Base-by-base conservation (phyloP, 495 filamentous ascomycete species). In the Xylaria castorea region DNA sequence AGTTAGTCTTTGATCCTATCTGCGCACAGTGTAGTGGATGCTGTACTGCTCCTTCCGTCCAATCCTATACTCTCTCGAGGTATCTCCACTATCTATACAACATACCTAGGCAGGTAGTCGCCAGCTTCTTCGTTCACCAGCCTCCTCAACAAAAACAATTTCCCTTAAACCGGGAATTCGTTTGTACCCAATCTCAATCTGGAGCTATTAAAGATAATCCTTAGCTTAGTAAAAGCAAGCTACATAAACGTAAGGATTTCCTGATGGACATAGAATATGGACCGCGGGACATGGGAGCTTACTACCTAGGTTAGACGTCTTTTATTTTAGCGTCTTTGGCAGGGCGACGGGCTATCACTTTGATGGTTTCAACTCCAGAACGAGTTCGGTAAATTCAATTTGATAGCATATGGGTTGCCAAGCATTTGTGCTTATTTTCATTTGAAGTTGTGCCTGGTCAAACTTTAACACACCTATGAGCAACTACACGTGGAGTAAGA, bases 251-350 rank as follows among this genome's bases (percentile, higher is more conserved):
- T 55, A 20, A 34, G 50, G 34, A 68, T 68, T 68, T 55, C 50
- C 66, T 22, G 55, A 30, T 42, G 60, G 14, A 42, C 25, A 66
- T 12, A 18, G 50, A 66, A 66, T 34, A 64, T 64, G 61, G 38
- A 22, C 63, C 42, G 2, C 8, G 14, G 22, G 40, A 48, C 42
- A 0, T 66, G 63, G 34, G 48, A 44, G 34, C 30, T 44, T n/a
- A 44, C 64, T 27, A 50, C 30, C 42, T 32, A 6, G 27, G 38
- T 67, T 67, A 51, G 64, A 51, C 64, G n/a, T 34, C 5, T 18
- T 27, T 30, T 5, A 5, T 40, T 51, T 65, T 67, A 72, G 70
- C 63, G 70, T 61, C 63, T 71, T 71, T 71, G 69, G 69, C 69
- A 25, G 69, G 69, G 44, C 67, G 67, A 70, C 67, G 67, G 25